Conservation (phyloP, 202 grass and related monocot species). For the Digitaria exilis region DNA sequence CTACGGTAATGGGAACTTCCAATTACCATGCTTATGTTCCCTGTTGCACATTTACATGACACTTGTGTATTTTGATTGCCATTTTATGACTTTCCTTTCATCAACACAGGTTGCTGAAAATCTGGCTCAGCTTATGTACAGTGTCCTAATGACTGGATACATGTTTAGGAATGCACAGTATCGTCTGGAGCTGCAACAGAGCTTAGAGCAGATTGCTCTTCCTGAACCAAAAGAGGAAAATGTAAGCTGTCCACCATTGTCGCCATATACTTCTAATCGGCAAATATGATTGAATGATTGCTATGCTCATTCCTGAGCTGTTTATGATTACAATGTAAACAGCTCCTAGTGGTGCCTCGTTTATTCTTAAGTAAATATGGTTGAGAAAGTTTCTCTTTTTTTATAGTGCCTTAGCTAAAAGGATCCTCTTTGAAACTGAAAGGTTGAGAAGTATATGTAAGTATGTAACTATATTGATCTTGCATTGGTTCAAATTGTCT, state of each 20-base stretch:
- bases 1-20: constrained; percentile 62
- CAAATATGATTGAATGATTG: background rate
- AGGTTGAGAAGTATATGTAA: background rate
- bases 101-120: constrained; percentile 88
- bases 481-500: background rate
- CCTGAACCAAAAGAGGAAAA: constrained; percentile 72
- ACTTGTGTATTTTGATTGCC: background rate
- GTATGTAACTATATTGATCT: background rate
- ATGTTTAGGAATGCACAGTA: constrained; percentile 98
- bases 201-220: constrained; percentile 87
- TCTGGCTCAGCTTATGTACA: constrained; percentile 95
- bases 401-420: background rate
- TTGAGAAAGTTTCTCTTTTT: background rate
- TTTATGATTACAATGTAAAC: background rate
- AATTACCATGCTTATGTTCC: constrained; percentile 1
- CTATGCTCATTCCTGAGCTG: background rate
- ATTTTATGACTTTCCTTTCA: constrained; percentile 9
- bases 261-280: constrained; percentile 1
- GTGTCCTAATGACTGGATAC: constrained; percentile 94
- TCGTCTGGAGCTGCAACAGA: constrained; percentile 83
- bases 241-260: constrained; percentile 30
- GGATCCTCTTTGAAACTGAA: background rate
- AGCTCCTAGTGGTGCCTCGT: background rate
- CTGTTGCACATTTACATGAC: background rate
- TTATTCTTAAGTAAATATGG: constrained; percentile 12